Percentiles rank a stretch among this genome's conserved stretches.
phyloP scores from a whole-genome alignment of 345 rosid species.

The Geranium rotundifolium region DNA sequence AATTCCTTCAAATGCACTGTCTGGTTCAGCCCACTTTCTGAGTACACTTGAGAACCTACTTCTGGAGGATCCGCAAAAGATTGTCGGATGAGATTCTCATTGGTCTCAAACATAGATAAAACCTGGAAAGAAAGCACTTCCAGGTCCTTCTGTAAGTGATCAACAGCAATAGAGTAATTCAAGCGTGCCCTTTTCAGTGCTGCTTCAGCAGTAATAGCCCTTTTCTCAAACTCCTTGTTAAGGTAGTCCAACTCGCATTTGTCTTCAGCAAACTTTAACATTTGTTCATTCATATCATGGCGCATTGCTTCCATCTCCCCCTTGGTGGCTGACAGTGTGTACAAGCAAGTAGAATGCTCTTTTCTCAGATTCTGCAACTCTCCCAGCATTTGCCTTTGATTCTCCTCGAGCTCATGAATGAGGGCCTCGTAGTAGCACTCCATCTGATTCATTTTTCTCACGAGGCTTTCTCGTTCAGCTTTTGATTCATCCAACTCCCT shows the following conservation, averaged over 20 bases:
- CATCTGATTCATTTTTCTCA: slow-evolving; percentile 96
- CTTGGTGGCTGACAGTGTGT: slow-evolving; percentile 55
- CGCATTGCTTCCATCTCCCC: slow-evolving; percentile 74
- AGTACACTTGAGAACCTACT: slow-evolving; percentile 22
- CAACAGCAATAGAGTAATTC: slow-evolving; percentile 89
- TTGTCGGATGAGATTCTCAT: slow-evolving; percentile 82
- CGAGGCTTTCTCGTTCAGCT: slow-evolving; percentile 70
- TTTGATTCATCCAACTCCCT: slow-evolving; percentile 82
- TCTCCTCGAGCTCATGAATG: slow-evolving; percentile 95
- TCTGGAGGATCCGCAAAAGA: slow-evolving; percentile 56
- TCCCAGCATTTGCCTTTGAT: slow-evolving; percentile 79
- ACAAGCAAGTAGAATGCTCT: slow-evolving; percentile 76
- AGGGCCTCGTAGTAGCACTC: slow-evolving; percentile 94
- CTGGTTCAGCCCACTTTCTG: slow-evolving; percentile 20
- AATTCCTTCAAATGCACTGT: slow-evolving; percentile 13
- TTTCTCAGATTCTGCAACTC: slow-evolving; percentile 86
- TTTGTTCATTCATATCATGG: slow-evolving; percentile 49
- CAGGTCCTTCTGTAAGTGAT: slow-evolving; percentile 90
- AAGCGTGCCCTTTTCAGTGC: slow-evolving; percentile 93
- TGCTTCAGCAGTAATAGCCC: slow-evolving; percentile 68
- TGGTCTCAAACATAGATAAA: slow-evolving; percentile 77
- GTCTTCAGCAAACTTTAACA: slow-evolving; percentile 53
- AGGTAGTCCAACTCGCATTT: slow-evolving; percentile 47
- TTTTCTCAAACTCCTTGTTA: slow-evolving; percentile 70
- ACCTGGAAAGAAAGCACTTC: slow-evolving; percentile 87